Evolutionary conservation across 2,329 filamentous ascomycete genomes (phyloP).

Genomic region (Fusarium lyarnte): DNA sequence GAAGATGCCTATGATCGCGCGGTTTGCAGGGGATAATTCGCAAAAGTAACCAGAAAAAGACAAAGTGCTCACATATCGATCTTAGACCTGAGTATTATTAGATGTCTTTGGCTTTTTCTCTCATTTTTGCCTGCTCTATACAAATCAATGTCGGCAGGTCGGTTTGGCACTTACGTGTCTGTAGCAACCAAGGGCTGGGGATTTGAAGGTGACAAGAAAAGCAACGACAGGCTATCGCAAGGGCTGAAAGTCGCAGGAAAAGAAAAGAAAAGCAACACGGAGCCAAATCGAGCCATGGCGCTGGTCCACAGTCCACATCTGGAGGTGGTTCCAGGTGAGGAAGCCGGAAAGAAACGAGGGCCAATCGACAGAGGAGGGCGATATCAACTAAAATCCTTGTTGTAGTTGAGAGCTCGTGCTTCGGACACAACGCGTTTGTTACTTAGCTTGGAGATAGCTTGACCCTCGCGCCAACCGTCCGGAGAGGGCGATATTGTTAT

Average conservation of each 20-base stretch:
- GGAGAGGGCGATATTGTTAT: slow-evolving; percentile 40
- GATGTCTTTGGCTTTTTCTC: slow-evolving; percentile 16
- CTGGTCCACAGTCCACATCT: slow-evolving; percentile 31
- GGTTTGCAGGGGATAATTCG: slow-evolving; percentile 9
- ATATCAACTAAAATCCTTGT: slow-evolving; percentile 25
- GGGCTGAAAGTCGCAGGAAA: slow-evolving; percentile 10
- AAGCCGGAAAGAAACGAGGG: slow-evolving; percentile 25
- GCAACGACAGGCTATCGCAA: slow-evolving; percentile 19
- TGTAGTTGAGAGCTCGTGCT: slow-evolving; percentile 24
- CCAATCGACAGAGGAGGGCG: slow-evolving; percentile 40
- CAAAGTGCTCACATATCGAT: slow-evolving; percentile 2
- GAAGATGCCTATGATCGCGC: slow-evolving; percentile 20
- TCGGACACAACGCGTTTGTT: slow-evolving; percentile 7
- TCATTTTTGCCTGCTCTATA: not conserved
- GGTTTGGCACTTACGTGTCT: slow-evolving; percentile 8
- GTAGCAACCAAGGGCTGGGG: slow-evolving; percentile 3
- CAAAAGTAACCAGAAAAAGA: slow-evolving; percentile 11
- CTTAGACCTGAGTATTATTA: not conserved
- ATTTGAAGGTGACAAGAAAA: slow-evolving; percentile 25
- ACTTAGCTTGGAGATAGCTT: slow-evolving; percentile 27
- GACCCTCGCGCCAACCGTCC: slow-evolving; percentile 32
- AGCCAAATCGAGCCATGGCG: slow-evolving; percentile 32
- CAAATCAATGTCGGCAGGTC: not conserved
- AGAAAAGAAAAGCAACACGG: slow-evolving; percentile 34
- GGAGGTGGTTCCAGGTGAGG: slow-evolving; percentile 33